A percentile compares a stretch with the other conserved stretches of the same genome.
Evolutionary conservation across 495 filamentous ascomycete species (phyloP).

Genomic region (Aspergillus nidulans): DNA sequence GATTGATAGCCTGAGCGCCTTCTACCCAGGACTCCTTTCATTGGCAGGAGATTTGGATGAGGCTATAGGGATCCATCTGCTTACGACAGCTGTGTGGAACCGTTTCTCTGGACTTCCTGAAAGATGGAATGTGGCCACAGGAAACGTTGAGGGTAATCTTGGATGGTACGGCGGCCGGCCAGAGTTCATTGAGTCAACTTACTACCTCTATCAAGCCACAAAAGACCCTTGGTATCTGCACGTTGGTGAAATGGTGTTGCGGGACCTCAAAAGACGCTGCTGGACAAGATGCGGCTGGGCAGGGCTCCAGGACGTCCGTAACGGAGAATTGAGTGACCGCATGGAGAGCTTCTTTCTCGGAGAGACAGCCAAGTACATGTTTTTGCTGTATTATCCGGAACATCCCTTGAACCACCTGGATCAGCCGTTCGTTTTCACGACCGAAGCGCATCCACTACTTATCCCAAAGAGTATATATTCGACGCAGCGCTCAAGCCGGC

Average conservation of each 20-base stretch:
- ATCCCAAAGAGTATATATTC: constrained; percentile 55
- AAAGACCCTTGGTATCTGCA: constrained; percentile 94
- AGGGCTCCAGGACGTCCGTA: constrained; percentile 87
- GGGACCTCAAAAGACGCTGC: constrained; percentile 83
- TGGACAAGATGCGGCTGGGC: constrained; percentile 95
- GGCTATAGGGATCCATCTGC: constrained; percentile 79
- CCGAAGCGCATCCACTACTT: constrained; percentile 90
- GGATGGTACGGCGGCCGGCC: constrained; percentile 93
- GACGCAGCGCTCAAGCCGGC: neutral
- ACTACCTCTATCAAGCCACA: constrained; percentile 89
- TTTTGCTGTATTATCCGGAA: constrained; percentile 75
- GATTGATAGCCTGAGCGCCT: constrained; percentile 93
- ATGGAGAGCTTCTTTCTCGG: constrained; percentile 99
- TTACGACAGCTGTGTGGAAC: constrained; percentile 91
- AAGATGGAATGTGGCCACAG: constrained; percentile 84
- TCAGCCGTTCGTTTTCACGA: constrained; percentile 86
- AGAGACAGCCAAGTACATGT: constrained; percentile 93
- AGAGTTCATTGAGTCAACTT: constrained; percentile 94
- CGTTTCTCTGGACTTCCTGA: constrained; percentile 90
- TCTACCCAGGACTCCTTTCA: constrained; percentile 87
- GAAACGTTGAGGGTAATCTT: constrained; percentile 78
- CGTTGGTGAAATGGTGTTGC: constrained; percentile 89
- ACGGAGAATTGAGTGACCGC: constrained; percentile 82
- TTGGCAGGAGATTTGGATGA: constrained; percentile 85
- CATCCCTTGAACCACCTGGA: constrained; percentile 88